Conservation (phyloP, 2,329 filamentous ascomycete species). For the Neopestalotiopsis clavispora region DNA sequence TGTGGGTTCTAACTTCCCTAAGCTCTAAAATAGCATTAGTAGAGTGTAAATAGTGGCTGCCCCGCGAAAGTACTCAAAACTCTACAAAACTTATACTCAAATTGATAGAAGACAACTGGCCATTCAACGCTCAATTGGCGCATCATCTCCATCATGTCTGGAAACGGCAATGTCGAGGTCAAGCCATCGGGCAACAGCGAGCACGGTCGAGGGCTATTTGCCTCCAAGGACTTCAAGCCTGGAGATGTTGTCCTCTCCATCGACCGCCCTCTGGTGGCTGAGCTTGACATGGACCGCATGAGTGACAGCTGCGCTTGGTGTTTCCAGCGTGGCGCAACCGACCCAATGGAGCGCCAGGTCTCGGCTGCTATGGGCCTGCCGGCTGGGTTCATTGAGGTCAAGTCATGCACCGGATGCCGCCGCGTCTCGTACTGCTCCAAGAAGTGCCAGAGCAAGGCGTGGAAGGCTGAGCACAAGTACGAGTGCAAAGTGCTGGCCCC, state of each 20-base stretch:
- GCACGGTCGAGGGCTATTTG: slow-evolving; percentile 33
- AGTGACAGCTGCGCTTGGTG: slow-evolving; percentile 35
- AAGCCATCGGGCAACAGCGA: slow-evolving; percentile 26
- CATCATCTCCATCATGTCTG: not conserved
- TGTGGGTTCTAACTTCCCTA: not conserved
- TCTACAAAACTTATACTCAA: not conserved
- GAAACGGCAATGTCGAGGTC: slow-evolving; percentile 25
- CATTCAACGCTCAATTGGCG: not conserved
- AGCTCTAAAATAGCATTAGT: not conserved
- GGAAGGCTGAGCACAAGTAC: slow-evolving; percentile 35
- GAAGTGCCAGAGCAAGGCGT: slow-evolving; percentile 32
- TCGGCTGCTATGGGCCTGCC: slow-evolving; percentile 33
- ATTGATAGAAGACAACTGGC: not conserved
- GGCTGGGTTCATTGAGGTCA: slow-evolving; percentile 27
- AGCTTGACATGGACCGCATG: slow-evolving; percentile 28
- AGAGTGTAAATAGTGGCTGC: not conserved
- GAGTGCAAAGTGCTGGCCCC: slow-evolving; percentile 34
- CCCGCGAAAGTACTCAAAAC: not conserved
- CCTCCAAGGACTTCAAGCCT: slow-evolving; percentile 28
- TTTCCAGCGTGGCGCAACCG: slow-evolving; percentile 29
- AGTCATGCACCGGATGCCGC: slow-evolving; percentile 30
- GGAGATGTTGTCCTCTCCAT: slow-evolving; percentile 29
- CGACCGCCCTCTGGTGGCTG: slow-evolving; percentile 31
- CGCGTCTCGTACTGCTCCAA: slow-evolving; percentile 33
- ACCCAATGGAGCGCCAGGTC: slow-evolving; percentile 23